Evolutionary conservation across 2,329 filamentous ascomycete genomes (phyloP), one percentile per base, ranked within the genome.

Genomic region (Cordyceps cicadae): DNA sequence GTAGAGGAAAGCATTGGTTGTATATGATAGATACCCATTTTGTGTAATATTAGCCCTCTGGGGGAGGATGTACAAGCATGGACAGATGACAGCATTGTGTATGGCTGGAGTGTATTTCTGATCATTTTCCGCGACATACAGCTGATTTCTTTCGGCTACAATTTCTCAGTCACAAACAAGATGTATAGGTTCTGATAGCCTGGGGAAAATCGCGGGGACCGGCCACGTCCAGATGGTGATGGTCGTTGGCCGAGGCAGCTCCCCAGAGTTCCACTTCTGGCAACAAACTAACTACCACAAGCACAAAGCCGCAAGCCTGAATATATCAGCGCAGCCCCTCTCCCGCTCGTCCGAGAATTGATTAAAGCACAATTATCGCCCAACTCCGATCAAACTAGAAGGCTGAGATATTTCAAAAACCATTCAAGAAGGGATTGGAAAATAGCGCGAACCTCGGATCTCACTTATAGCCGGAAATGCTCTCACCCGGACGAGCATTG

Each of bases 1-100:
- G 60, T 76, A 67, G 57, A 34, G 53, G 24, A 50, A 45, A n/a
- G 17, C 7, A 51, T 37, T 59, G 39, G 17, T 49, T 53, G 62
- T 63, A 61, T 39, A 52, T 54, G 46, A 59, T 53, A 59, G 24
- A 59, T 59, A 45, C 54, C 59, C 59, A 51, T 61, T 56, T 50
- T 48, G 29, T 59, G 57, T 59, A 59, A 54, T 39, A 48, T 46
- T 37, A 48, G 50, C 24, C 9, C 29, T 15, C 50, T 59, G 39
- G 3, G 32, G 9, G 48, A 48, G 41, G 29, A 46, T 41, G 41
- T 59, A 53, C 19, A 48, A 32, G 34, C 21, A 52, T 34, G n/a
- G 4, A 15, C 50, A 37, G 29, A 8, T 37, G n/a, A 17, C 29
- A 14, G 15, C n/a, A 59, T n/a, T 17, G 2, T 3, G 11, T 19